These are phyloP conservation scores for Prinsepia uniflora DNA, from an alignment of 306 rosid genomes.

Conservation along the genomic window DNA sequence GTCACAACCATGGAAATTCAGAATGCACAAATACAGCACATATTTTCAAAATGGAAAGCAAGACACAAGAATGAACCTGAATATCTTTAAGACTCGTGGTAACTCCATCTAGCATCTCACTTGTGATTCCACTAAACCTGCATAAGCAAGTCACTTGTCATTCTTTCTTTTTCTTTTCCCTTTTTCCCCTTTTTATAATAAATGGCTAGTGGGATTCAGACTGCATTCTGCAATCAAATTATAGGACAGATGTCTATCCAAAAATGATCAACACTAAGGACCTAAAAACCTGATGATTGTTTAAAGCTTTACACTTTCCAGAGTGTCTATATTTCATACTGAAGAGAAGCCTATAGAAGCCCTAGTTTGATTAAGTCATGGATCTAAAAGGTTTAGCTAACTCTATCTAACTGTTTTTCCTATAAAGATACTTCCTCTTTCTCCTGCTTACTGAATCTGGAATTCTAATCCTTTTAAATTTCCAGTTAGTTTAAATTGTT, in stretches of 20 bases:
- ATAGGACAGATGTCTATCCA: not conserved
- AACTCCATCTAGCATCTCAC: slow-evolving; percentile 82
- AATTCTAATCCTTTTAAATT: not conserved
- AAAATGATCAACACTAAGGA: not conserved
- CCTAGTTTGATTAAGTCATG: not conserved
- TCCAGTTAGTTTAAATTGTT: not conserved
- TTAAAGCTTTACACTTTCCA: slow-evolving; percentile 1
- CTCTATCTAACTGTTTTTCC: not conserved
- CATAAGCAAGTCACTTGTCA: slow-evolving; percentile 5
- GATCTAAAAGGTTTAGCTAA: not conserved
- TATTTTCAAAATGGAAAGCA: not conserved
- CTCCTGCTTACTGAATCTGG: not conserved
- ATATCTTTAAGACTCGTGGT: slow-evolving; percentile 73
- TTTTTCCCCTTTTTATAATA: not conserved
- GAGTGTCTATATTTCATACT: not conserved
- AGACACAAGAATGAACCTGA: slow-evolving; percentile 59
- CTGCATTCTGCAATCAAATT: not conserved
- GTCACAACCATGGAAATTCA: slow-evolving; percentile 10
- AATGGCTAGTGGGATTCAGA: not conserved
- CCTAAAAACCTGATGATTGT: not conserved
- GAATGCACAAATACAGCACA: slow-evolving; percentile 14
- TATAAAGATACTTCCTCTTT: not conserved
- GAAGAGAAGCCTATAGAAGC: not conserved
- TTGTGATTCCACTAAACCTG: slow-evolving; percentile 95
- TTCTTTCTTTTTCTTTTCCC: no score